Evolutionary conservation across 139 green algal species (phyloP).

Genomic region (Picochlorum sp.): DNA sequence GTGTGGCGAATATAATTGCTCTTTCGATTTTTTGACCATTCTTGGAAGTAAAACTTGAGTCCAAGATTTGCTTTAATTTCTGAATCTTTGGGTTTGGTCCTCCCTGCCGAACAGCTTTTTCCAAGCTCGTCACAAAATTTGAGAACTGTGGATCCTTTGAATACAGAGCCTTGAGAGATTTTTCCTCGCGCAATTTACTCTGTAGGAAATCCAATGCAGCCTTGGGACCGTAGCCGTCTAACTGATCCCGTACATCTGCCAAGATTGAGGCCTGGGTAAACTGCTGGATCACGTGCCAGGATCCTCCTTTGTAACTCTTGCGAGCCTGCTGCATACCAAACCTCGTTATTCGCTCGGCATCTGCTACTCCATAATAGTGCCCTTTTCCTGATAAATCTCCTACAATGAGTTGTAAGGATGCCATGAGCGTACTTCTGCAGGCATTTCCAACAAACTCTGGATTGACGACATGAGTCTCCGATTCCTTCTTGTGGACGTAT

Average conservation of each 20-base stretch:
- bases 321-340: constrained; percentile 16
- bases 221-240: constrained; percentile 33
- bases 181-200: constrained; percentile 10
- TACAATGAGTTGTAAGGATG: constrained; percentile 20
- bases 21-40: constrained; percentile 2
- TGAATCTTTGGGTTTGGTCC: constrained; percentile 7
- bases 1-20: constrained; percentile 73
- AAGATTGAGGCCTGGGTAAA: constrained; percentile 31
- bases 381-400: background rate
- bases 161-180: constrained; percentile 16
- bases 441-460: background rate
- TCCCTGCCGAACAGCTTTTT: constrained; percentile 7
- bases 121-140: constrained; percentile 15
- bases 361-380: constrained; percentile 24
- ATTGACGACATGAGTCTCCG: constrained; percentile 23
- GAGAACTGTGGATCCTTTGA: constrained; percentile 22
- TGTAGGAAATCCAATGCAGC: constrained; percentile 3
- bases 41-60: constrained; percentile 1
- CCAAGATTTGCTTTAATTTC: constrained; percentile 22
- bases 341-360: constrained; percentile 17
- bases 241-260: constrained; percentile 23
- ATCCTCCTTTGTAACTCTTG: background rate
- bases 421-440: constrained; percentile 6
- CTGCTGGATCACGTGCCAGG: background rate
- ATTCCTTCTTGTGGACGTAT: constrained; percentile 42